A percentile compares a stretch with the other conserved stretches of the same genome.
phyloP scores from a whole-genome alignment of 345 rosid genomes.

The Lepidium didymum region DNA sequence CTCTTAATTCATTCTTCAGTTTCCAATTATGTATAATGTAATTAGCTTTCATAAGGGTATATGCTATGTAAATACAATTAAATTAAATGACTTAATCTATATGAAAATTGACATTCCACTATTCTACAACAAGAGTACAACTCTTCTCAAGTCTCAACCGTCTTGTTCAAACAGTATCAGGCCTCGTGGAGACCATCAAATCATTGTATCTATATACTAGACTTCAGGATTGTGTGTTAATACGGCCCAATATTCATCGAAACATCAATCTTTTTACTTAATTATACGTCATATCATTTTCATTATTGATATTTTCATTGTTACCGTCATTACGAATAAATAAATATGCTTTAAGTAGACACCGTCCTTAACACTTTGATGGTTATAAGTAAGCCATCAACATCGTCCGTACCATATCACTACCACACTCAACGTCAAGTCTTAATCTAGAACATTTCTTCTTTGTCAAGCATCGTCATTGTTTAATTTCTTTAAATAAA shows the following conservation, averaged over 20 bases:
- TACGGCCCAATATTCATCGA: neutral
- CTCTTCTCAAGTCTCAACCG: neutral
- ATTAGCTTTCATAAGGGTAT: neutral
- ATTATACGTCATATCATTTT: neutral
- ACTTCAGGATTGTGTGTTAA: neutral
- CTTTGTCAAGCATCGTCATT: neutral
- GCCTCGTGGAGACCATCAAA: neutral
- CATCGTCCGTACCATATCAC: constrained; percentile 11
- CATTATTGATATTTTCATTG: neutral
- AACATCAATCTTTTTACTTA: neutral
- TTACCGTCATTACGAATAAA: neutral
- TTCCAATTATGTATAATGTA: neutral
- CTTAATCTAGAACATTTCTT: neutral
- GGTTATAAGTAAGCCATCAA: neutral
- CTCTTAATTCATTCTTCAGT: neutral
- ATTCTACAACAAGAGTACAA: neutral
- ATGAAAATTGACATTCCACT: neutral
- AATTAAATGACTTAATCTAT: neutral
- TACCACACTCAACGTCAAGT: neutral
- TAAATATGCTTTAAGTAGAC: neutral
- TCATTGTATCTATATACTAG: neutral
- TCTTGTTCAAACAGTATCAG: too few species aligned
- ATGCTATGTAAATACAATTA: neutral
- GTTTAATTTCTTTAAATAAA: neutral
- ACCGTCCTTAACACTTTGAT: neutral